Conservation (phyloP, 2,329 filamentous ascomycete species). For the Aspergillaceae sp. region DNA sequence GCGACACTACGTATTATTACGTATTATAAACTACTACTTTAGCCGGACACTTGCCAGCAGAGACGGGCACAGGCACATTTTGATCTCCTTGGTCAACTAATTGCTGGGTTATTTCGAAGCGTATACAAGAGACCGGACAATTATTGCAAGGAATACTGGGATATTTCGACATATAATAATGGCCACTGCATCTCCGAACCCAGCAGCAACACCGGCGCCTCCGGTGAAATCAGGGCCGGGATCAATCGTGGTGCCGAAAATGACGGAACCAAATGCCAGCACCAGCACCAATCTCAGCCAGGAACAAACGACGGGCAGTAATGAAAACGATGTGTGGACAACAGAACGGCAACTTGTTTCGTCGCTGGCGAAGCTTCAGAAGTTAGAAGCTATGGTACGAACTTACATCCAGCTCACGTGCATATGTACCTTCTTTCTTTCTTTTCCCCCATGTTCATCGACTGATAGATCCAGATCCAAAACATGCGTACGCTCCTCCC, state of each 20-base stretch:
- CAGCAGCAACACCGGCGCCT: background rate
- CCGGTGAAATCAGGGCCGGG: background rate
- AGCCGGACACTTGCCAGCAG: too few species aligned
- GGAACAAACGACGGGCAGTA: background rate
- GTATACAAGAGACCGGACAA: too few species aligned
- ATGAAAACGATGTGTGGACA: constrained; percentile 12
- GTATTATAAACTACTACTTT: too few species aligned
- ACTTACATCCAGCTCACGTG: too few species aligned
- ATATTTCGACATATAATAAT: background rate
- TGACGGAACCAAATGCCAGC: constrained; percentile 5
- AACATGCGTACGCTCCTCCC: constrained; percentile 36
- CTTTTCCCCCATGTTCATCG: background rate
- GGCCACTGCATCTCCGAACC: background rate
- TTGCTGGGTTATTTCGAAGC: too few species aligned
- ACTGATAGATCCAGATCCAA: constrained; percentile 26
- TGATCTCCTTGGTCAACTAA: too few species aligned
- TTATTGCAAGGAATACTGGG: too few species aligned
- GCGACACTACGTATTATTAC: too few species aligned
- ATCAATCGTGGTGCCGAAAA: constrained; percentile 11
- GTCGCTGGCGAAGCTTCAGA: constrained; percentile 33
- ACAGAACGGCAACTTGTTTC: constrained; percentile 32
- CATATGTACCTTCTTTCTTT: too few species aligned
- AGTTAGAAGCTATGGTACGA: constrained; percentile 27
- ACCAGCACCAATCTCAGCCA: background rate
- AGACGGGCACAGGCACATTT: too few species aligned